Percentiles rank a stretch among this genome's conserved stretches.
Evolutionary conservation across 345 rosid genomes (phyloP).

Genomic region (Salix dunnii): DNA sequence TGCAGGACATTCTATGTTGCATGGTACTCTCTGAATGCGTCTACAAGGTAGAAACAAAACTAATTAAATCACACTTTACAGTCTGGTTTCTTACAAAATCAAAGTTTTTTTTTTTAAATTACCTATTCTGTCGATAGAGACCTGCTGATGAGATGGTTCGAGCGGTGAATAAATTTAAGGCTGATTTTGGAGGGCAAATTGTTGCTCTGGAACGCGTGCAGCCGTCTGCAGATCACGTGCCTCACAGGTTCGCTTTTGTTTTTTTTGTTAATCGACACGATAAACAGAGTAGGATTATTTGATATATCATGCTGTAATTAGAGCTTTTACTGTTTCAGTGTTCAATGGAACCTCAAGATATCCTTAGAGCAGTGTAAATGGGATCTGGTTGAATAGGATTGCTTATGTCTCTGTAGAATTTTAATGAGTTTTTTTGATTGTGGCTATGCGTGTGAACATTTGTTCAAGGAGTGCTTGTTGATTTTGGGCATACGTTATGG

Average conservation of each 20-base stretch:
- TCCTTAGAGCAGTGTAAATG: too few species aligned
- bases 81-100: background rate
- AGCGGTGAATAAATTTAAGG: constrained; percentile 88
- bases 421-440: background rate
- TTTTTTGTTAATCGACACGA: background rate
- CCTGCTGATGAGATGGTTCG: constrained; percentile 83
- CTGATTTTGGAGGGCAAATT: constrained; percentile 91
- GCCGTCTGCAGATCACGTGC: constrained; percentile 91
- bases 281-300: background rate
- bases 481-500: background rate
- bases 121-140: constrained; percentile 42
- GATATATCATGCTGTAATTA: background rate
- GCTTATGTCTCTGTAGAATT: too few species aligned
- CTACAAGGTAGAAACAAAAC: constrained; percentile 53
- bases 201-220: constrained; percentile 86
- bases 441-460: background rate
- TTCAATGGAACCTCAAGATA: too few species aligned
- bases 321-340: too few species aligned
- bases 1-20: constrained; percentile 91
- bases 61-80: background rate
- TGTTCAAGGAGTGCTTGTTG: background rate
- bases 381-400: too few species aligned
- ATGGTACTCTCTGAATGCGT: constrained; percentile 96
- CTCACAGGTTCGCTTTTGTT: constrained; percentile 60
- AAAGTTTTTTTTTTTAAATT: background rate